phyloP scores from a whole-genome alignment of 2,329 filamentous ascomycete genomes.

The Furcasterigmium furcatum region DNA sequence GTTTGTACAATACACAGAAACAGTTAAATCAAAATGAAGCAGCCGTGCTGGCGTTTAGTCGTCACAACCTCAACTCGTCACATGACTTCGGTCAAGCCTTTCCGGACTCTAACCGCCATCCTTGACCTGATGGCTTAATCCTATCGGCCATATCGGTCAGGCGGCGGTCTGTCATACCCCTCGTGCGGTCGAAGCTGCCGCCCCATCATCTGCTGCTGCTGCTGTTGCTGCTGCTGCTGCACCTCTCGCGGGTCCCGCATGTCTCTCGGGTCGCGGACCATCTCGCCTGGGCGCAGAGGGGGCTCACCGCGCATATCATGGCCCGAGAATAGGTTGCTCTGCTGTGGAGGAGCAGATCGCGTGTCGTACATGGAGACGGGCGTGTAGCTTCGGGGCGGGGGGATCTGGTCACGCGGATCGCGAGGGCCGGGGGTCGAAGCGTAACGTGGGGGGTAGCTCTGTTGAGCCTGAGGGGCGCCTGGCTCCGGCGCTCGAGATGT shows the following conservation, averaged over 20 bases:
- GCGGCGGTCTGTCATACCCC: conserved; percentile 34
- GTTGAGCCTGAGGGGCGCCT: conserved; percentile 33
- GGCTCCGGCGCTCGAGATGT: conserved; percentile 38
- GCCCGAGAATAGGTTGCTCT: conserved; percentile 21
- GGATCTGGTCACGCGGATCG: conserved; percentile 37
- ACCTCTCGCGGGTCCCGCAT: conserved; percentile 31
- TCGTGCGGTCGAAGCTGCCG: conserved; percentile 42
- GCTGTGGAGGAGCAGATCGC: conserved; percentile 33
- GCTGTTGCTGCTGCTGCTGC: conserved; percentile 4
- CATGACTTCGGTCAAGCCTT: too few relatives aligned
- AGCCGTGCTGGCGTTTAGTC: too few relatives aligned
- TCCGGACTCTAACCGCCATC: too few relatives aligned
- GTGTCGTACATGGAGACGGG: conserved; percentile 37
- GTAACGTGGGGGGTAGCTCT: conserved; percentile 37
- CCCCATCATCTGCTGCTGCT: conserved; percentile 26
- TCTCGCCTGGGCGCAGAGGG: conserved; percentile 28
- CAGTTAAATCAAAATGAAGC: too few relatives aligned
- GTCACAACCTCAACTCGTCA: too few relatives aligned
- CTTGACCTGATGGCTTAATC: too few relatives aligned
- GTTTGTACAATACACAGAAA: too few relatives aligned
- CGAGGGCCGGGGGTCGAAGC: conserved; percentile 37
- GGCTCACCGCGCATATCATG: too few relatives aligned
- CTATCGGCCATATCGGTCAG: conserved; percentile 42
- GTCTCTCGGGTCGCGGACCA: conserved; percentile 20
- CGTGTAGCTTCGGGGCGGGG: conserved; percentile 39